A percentile compares a stretch with the other conserved stretches of the same genome.
phyloP scores from a whole-genome alignment of 768 basidiomycete genomes.

The Termitomyces sp. region DNA sequence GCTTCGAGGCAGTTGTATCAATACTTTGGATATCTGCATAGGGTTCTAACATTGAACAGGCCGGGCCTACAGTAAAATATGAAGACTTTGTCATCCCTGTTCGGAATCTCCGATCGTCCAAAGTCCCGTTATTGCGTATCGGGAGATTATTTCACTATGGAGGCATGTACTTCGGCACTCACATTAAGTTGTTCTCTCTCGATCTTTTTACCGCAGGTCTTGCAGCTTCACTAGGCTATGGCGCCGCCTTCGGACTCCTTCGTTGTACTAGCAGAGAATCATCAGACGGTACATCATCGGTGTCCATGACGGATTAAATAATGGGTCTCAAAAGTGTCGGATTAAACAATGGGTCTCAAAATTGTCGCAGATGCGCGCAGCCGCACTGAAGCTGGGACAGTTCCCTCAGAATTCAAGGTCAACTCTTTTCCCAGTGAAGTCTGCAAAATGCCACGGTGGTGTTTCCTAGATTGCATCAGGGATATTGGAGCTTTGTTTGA shows the following conservation, averaged over 20 bases:
- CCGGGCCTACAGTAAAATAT: background rate
- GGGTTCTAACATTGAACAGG: no score
- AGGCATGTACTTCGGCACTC: slow-evolving; percentile 37
- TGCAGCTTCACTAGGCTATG: slow-evolving; percentile 83
- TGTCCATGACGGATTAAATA: slow-evolving; percentile 91
- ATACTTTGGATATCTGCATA: no score
- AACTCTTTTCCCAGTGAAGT: background rate
- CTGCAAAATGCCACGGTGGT: background rate
- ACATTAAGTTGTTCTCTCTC: background rate
- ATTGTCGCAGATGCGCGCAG: slow-evolving; percentile 93
- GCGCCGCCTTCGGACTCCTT: slow-evolving; percentile 83
- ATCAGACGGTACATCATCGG: slow-evolving; percentile 32
- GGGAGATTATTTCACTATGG: slow-evolving; percentile 94
- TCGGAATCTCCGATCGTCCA: slow-evolving; percentile 69
- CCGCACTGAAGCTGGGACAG: slow-evolving; percentile 93
- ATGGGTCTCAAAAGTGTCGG: slow-evolving; percentile 86
- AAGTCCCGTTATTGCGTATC: slow-evolving; percentile 84
- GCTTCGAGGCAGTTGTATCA: no score
- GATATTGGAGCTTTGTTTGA: slow-evolving; percentile 81
- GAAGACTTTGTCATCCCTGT: slow-evolving; percentile 13
- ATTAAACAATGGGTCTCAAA: slow-evolving; percentile 86
- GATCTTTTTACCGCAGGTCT: slow-evolving; percentile 51
- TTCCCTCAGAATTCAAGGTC: slow-evolving; percentile 96
- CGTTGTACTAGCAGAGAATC: slow-evolving; percentile 54
- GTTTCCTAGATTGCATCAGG: slow-evolving; percentile 68